Base-by-base conservation (phyloP, 129 eudicot genomes). In the Artemisia tridentata region DNA sequence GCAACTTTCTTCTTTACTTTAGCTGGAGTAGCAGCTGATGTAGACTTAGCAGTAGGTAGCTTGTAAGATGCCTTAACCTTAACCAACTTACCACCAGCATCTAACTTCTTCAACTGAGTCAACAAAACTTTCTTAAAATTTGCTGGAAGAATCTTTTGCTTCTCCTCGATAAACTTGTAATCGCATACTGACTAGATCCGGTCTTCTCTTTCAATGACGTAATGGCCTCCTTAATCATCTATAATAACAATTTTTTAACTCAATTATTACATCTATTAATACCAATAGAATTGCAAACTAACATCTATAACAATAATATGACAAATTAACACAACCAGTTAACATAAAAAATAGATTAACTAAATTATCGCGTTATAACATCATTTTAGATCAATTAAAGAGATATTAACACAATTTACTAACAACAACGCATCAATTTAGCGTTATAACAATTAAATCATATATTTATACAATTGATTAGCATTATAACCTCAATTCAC, bases 131-230 rank as follows among this genome's bases (percentile, higher is more conserved):
- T 87, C 77, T 65, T 84, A 72, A 84, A 87, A 68, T 87, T 87
- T 2, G 77, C 41, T 0, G 89, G 84, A 45, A 87, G 69, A 67
- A 82, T 77, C 72, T 86, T 86, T 1, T 89, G 90, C 20, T 89
- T 74, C 2, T 89, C 92, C 65, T 89, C 90, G 47, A 86, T 84
- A 64, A 69, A 80, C 70, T 89, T 10, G 79, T 71, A 19, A 89
- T 90, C 2, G 97, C 97, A 67, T 80, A 70, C 63, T 87, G 95
- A 73, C 97, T 90, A 8, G 97, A 90, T 11, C 97, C 97, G 2
- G 89, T 83, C 57, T 84, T 62, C 74, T 90, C 97, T 76, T 90
- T 90, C 55, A 90, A 56, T 10, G 91, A n/a, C n/a, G n/a, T n/a
- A n/a, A n/a, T n/a, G n/a, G n/a, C n/a, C n/a, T n/a, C n/a, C n/a